Conservation (phyloP, 2,329 filamentous ascomycete species). For the Diplodia seriata region DNA sequence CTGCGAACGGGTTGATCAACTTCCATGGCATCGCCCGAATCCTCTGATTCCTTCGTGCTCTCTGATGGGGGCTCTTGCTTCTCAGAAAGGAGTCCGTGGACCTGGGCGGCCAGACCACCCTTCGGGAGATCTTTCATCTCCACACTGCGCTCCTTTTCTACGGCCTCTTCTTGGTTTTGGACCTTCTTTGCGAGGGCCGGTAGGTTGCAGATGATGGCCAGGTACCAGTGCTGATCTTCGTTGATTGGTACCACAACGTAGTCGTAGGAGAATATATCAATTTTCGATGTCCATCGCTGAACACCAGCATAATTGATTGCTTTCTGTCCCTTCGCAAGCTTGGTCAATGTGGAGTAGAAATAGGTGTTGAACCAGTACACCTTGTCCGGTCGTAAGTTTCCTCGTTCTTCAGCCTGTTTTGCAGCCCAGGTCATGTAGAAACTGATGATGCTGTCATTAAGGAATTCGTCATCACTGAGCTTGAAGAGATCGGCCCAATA, state of each 20-base stretch:
- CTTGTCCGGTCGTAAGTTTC: conserved; percentile 58
- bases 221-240: conserved; percentile 86
- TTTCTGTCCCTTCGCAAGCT: conserved; percentile 52
- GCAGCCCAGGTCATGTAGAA: conserved; percentile 71
- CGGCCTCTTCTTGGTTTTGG: conserved; percentile 37
- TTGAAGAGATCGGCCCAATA: conserved; percentile 75
- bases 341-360: conserved; percentile 76
- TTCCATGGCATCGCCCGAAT: conserved; percentile 3
- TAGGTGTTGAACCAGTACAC: conserved; percentile 93
- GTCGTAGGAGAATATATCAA: conserved; percentile 84
- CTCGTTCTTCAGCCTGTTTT: conserved; percentile 7
- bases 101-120: background rate
- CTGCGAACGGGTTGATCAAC: background rate
- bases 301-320: conserved; percentile 85
- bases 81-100: background rate
- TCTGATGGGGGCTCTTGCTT: background rate
- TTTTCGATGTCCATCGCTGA: conserved; percentile 82
- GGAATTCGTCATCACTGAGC: conserved; percentile 81
- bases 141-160: background rate
- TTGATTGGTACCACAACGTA: conserved; percentile 94
- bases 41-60: background rate
- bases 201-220: conserved; percentile 93
- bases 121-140: conserved; percentile 2
- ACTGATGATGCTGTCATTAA: conserved; percentile 91
- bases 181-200: conserved; percentile 60